These are phyloP conservation scores for Helicosporidium sp. DNA, from an alignment of 139 green algal genomes.

Conservation along the genomic window DNA sequence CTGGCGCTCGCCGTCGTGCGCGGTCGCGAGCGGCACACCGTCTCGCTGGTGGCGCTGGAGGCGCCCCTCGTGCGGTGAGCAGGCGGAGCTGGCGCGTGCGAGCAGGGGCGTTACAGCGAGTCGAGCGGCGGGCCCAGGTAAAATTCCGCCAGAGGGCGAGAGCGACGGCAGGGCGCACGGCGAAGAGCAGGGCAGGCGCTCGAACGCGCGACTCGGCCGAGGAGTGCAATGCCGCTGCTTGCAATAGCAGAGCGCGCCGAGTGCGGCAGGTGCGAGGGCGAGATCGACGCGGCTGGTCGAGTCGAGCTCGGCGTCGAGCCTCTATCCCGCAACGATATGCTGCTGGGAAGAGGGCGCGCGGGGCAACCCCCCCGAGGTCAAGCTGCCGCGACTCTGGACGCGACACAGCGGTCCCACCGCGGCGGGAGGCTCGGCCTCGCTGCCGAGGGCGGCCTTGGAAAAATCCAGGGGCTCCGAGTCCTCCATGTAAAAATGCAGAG, in stretches of 20 bases:
- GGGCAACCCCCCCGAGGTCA: not conserved
- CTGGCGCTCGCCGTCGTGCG: constrained; percentile 21
- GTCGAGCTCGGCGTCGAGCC: not conserved
- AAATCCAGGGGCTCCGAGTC: no score
- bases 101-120: not conserved
- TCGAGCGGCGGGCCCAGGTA: not conserved
- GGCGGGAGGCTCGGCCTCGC: no score
- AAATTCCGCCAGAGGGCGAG: not conserved
- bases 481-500: no score
- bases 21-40: constrained; percentile 2
- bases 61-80: not conserved
- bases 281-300: no score
- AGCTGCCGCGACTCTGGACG: not conserved
- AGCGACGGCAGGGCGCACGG: not conserved
- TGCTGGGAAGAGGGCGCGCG: not conserved
- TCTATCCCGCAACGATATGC: not conserved
- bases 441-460: not conserved
- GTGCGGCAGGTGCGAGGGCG: no score
- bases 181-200: not conserved
- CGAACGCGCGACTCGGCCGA: not conserved
- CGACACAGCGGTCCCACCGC: not conserved
- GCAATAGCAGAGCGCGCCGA: no score
- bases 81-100: no score
- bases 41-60: constrained; percentile 11
- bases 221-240: no score